phyloP scores from a whole-genome alignment of 805 yeast species.

The Ogataea philodendri region DNA sequence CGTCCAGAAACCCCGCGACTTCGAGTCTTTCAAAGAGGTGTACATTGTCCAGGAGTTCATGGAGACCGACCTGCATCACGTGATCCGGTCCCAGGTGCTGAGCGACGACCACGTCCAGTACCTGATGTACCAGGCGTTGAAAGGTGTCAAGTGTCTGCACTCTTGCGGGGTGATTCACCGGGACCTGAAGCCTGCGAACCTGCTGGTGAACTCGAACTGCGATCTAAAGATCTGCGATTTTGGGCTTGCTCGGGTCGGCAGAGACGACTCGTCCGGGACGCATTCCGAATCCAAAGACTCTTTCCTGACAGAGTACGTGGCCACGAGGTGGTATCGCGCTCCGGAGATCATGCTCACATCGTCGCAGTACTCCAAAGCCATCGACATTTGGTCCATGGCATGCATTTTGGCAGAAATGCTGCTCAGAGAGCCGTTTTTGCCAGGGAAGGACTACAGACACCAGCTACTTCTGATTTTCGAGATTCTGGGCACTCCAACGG shows the following conservation, averaged over 20 bases:
- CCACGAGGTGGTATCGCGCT: conserved; percentile 83
- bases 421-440: conserved; percentile 61
- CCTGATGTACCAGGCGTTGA: conserved; percentile 64
- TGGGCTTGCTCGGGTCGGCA: conserved; percentile 63
- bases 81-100: conserved; percentile 54
- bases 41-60: conserved; percentile 74
- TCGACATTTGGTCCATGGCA: conserved; percentile 80
- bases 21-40: conserved; percentile 65
- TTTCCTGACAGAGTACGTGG: conserved; percentile 75
- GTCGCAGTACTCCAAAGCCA: conserved; percentile 71
- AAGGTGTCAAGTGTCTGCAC: conserved; percentile 71
- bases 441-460: conserved; percentile 71
- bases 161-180: conserved; percentile 72
- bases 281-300: conserved; percentile 26
- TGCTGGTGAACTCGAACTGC: conserved; percentile 65
- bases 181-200: conserved; percentile 73
- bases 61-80: conserved; percentile 71
- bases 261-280: conserved; percentile 41
- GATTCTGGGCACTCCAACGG: conserved; percentile 68
- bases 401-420: conserved; percentile 74
- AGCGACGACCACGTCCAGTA: conserved; percentile 70
- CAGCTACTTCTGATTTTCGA: conserved; percentile 67
- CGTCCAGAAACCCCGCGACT: conserved; percentile 59
- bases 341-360: conserved; percentile 79
- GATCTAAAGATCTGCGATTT: conserved; percentile 78